Base-by-base conservation (phyloP, 768 basidiomycete species). In the Rhizopogon vulgaris region DNA sequence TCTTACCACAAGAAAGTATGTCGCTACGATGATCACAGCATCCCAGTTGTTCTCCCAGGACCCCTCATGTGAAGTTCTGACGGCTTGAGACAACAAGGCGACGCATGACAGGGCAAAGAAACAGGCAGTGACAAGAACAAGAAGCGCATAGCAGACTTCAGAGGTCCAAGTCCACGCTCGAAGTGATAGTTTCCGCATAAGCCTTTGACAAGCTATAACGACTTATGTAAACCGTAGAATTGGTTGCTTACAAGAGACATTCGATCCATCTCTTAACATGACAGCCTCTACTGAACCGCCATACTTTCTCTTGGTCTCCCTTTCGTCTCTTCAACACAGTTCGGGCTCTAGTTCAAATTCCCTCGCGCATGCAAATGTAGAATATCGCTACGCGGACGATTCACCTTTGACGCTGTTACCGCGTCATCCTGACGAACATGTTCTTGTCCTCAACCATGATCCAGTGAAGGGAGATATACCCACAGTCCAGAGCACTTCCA, bases 321-420 rank as follows among this genome's bases (percentile, higher is more conserved):
- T 83, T 56, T 77, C 78, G 15, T 71, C 76, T 10, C 63, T 77
- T 22, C 66, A 67, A 18, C 53, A 63, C 43, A 69, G 71, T 28
- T 47, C 74, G 18, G 63, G 74, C 2, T 69, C 71, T 10, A 74
- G 72, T 28, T 71, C 71, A 27, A 70, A 55, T 1, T 56, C 53
- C 30, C 60, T 73, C 42, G 69, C 76, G 10, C 90, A 92, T 61
- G 86, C 87, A 4, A 69, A 73, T 39, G 83, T 93, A 15, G 85
- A 91, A 58, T 91, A 91, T 63, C 85, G 88, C 59, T 92, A 88
- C 61, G 78, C 80, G 17, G 88, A 93, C 59, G 90, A 93, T 61
- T 76, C 84, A 0, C 83, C 87, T 3, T 66, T 80, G n/a, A 67
- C 79, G 10, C 68, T 91, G 11, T 68, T 89, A 38, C 83, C 86